phyloP scores from a whole-genome alignment of 352 stramenopile genomes.

The Globisporangium ultimum region DNA sequence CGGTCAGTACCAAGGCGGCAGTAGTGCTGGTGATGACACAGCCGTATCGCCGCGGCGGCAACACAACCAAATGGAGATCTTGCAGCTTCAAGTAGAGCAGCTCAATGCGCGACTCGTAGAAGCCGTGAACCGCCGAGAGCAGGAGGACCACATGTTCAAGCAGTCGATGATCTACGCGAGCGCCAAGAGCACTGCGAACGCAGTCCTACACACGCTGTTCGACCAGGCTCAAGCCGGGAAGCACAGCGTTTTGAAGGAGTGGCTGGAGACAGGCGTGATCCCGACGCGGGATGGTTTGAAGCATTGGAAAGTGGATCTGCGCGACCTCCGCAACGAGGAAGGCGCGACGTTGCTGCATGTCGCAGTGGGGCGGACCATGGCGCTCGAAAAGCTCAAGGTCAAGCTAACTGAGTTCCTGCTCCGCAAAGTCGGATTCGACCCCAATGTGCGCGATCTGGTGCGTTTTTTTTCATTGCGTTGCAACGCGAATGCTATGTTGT shows the following conservation, averaged over 20 bases:
- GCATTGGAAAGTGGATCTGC: constrained; percentile 69
- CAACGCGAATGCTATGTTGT: too few species aligned
- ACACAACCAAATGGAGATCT: constrained; percentile 18
- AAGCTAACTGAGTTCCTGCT: constrained; percentile 66
- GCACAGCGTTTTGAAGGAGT: constrained; percentile 43
- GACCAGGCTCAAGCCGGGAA: constrained; percentile 66
- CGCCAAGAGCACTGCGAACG: constrained; percentile 73
- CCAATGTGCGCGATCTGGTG: constrained; percentile 65
- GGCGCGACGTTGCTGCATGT: constrained; percentile 66
- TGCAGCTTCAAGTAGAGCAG: constrained; percentile 49
- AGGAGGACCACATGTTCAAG: constrained; percentile 60
- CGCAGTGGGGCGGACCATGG: constrained; percentile 63
- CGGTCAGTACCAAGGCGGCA: neutral
- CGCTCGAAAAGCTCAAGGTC: constrained; percentile 60
- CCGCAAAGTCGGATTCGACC: constrained; percentile 66
- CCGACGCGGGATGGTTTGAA: constrained; percentile 69
- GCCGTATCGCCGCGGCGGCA: neutral
- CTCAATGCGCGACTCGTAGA: constrained; percentile 42
- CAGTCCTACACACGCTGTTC: constrained; percentile 73
- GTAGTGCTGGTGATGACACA: too few species aligned
- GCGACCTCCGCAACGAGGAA: constrained; percentile 57
- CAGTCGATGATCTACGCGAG: constrained; percentile 53
- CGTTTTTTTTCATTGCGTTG: neutral
- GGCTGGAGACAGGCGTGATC: constrained; percentile 69
- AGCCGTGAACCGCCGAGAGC: constrained; percentile 48